These are phyloP conservation scores for Malus fusca DNA, from an alignment of 306 rosid species.

Conservation along the genomic window DNA sequence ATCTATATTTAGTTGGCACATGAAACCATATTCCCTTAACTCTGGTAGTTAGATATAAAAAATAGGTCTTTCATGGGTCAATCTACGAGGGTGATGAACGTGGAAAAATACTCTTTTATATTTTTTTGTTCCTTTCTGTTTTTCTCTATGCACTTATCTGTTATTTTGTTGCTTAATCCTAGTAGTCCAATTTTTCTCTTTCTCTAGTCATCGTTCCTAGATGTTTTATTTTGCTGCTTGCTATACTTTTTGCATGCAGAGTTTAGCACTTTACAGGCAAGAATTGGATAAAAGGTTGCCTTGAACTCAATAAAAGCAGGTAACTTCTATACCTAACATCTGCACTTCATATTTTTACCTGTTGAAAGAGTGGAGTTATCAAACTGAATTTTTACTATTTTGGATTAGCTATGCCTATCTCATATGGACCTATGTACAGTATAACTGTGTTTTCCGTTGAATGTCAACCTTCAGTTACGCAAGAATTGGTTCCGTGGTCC, in stretches of 20 bases:
- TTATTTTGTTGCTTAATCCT: not conserved
- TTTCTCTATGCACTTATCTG: not conserved
- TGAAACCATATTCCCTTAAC: not conserved
- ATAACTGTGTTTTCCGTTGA: not conserved
- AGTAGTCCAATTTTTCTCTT: not conserved
- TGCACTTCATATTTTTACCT: not conserved
- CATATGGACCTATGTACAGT: not conserved
- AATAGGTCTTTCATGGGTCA: not conserved
- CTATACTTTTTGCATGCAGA: conserved; percentile 32
- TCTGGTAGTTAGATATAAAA: not conserved
- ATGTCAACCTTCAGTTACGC: not conserved
- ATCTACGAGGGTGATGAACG: not conserved
- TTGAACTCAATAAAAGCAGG: conserved; percentile 2
- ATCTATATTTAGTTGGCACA: not conserved
- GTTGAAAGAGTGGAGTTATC: not conserved
- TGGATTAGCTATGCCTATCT: not conserved
- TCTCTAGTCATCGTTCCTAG: not conserved
- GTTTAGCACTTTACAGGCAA: conserved; percentile 48
- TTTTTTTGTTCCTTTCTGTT: not conserved
- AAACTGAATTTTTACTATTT: not conserved
- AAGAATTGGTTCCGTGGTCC: not conserved
- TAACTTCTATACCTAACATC: not conserved
- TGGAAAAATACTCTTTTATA: too few relatives aligned
- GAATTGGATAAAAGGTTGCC: conserved; percentile 38
- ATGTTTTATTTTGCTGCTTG: conserved; percentile 9